Evolutionary conservation across 2,329 filamentous ascomycete genomes (phyloP).

Genomic region (Neofusicoccum laricinum): DNA sequence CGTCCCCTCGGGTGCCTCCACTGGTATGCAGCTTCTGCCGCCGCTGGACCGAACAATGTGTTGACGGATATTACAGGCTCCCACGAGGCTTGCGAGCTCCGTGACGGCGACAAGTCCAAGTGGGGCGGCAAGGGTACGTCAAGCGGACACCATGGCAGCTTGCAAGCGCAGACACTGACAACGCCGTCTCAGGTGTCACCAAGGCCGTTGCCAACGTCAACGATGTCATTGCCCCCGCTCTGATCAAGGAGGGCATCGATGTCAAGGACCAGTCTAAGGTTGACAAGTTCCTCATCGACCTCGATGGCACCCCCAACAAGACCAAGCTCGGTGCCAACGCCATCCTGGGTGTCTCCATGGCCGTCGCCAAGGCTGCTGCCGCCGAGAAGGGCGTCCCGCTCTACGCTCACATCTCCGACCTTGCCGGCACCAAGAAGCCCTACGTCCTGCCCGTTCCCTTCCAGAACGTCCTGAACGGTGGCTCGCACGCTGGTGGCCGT

Average conservation of each 20-base stretch:
- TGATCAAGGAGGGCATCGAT: constrained; percentile 54
- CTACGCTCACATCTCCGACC: constrained; percentile 56
- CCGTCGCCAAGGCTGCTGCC: constrained; percentile 56
- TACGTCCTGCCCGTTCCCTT: constrained; percentile 58
- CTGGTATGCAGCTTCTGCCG: constrained; percentile 57
- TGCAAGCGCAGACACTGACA: not conserved
- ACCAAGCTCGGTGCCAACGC: constrained; percentile 58
- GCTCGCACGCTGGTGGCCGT: constrained; percentile 95
- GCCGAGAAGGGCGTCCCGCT: constrained; percentile 55
- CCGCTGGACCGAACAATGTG: constrained; percentile 6
- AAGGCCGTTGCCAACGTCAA: constrained; percentile 57
- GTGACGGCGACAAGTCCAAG: constrained; percentile 52
- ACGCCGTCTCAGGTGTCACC: constrained; percentile 41
- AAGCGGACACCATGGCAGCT: not conserved
- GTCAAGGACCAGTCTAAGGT: constrained; percentile 55
- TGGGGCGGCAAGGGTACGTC: constrained; percentile 52
- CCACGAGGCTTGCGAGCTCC: constrained; percentile 53
- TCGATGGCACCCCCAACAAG: constrained; percentile 60
- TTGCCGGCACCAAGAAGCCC: constrained; percentile 52
- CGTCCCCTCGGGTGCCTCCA: constrained; percentile 94
- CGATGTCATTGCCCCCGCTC: constrained; percentile 52
- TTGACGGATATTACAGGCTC: constrained; percentile 34
- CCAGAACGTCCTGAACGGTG: constrained; percentile 61
- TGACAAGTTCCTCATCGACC: constrained; percentile 52
- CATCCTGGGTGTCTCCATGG: constrained; percentile 60